These are phyloP conservation scores for Coniochaeta sp. DNA, from an alignment of 2,329 filamentous ascomycete genomes.

Conservation along the genomic window DNA sequence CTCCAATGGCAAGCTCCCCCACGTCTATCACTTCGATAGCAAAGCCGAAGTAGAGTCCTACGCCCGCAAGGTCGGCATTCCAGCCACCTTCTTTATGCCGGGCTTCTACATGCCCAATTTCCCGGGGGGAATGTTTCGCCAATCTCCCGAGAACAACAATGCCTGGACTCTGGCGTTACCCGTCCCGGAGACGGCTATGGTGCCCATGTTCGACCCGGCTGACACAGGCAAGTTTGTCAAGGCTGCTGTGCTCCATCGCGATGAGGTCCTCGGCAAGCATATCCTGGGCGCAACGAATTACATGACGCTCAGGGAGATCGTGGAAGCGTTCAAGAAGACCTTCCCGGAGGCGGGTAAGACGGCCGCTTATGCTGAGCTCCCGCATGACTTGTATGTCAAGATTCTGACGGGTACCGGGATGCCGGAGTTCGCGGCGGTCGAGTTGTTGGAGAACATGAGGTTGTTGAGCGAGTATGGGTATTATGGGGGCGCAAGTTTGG, in stretches of 20 bases:
- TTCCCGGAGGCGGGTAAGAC: slow-evolving; percentile 30
- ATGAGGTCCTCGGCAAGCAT: slow-evolving; percentile 31
- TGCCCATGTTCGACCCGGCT: slow-evolving; percentile 25
- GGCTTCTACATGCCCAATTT: slow-evolving; percentile 49
- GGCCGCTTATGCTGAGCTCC: slow-evolving; percentile 25
- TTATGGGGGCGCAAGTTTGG: slow-evolving; percentile 35
- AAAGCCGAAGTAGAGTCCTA: slow-evolving; percentile 51
- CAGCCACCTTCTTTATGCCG: slow-evolving; percentile 43
- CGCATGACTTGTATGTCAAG: slow-evolving; percentile 32
- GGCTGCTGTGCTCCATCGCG: slow-evolving; percentile 24
- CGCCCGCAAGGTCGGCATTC: slow-evolving; percentile 36
- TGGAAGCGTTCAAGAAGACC: slow-evolving; percentile 28
- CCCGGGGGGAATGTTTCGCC: slow-evolving; percentile 18
- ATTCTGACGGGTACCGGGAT: slow-evolving; percentile 24
- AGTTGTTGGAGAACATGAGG: slow-evolving; percentile 46
- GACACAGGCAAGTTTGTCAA: slow-evolving; percentile 33
- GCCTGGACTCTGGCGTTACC: slow-evolving; percentile 25
- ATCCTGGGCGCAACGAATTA: slow-evolving; percentile 35
- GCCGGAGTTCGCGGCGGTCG: slow-evolving; percentile 33
- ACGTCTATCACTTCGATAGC: slow-evolving; percentile 46
- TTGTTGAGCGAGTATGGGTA: slow-evolving; percentile 46
- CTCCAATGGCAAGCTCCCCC: slow-evolving; percentile 28
- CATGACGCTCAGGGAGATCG: slow-evolving; percentile 28
- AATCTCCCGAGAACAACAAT: slow-evolving; percentile 15
- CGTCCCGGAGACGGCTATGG: slow-evolving; percentile 18